Percentiles rank a stretch among this genome's conserved stretches.
Evolutionary conservation across 1,284 basidiomycete species (phyloP).

Genomic region (Phellinidium pouzarii): DNA sequence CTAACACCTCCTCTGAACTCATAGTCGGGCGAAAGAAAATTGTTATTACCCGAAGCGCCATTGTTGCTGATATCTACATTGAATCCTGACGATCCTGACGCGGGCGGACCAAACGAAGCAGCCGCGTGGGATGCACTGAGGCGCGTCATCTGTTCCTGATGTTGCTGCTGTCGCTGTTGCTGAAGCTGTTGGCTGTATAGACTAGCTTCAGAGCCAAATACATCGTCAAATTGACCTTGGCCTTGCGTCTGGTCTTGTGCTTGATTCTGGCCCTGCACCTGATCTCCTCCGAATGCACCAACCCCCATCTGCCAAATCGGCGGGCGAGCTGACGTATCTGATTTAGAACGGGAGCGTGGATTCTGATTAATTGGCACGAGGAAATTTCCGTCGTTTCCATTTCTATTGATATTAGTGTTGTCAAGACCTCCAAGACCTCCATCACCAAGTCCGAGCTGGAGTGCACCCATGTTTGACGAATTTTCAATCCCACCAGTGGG

Average conservation of each 20-base stretch:
- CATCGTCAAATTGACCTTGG: not conserved
- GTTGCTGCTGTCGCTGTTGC: conserved; percentile 1
- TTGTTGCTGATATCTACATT: not conserved
- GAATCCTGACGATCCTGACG: not conserved
- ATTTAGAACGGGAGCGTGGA: conserved; percentile 48
- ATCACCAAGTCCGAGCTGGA: conserved; percentile 3
- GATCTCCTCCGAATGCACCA: conserved; percentile 25
- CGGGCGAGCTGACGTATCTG: conserved; percentile 53
- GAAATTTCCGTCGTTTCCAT: conserved; percentile 19
- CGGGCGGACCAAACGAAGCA: conserved; percentile 10
- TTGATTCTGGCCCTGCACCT: conserved; percentile 17
- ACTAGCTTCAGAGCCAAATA: not conserved
- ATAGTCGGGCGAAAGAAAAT: conserved; percentile 43
- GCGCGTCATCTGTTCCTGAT: conserved; percentile 2
- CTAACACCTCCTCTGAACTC: conserved; percentile 5
- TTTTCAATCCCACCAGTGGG: conserved; percentile 6
- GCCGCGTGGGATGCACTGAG: conserved; percentile 6
- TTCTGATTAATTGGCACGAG: conserved; percentile 30
- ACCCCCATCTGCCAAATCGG: conserved; percentile 42
- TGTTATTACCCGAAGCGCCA: conserved; percentile 19
- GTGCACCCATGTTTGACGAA: conserved; percentile 9
- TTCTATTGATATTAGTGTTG: conserved; percentile 3
- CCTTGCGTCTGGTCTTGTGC: conserved; percentile 17
- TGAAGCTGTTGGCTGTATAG: not conserved
- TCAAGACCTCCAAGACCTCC: conserved; percentile 4